Evolutionary conservation across 2,329 filamentous ascomycete genomes (phyloP), one percentile per base, ranked within the genome.

Genomic region (Apiospora rasikravindrae): DNA sequence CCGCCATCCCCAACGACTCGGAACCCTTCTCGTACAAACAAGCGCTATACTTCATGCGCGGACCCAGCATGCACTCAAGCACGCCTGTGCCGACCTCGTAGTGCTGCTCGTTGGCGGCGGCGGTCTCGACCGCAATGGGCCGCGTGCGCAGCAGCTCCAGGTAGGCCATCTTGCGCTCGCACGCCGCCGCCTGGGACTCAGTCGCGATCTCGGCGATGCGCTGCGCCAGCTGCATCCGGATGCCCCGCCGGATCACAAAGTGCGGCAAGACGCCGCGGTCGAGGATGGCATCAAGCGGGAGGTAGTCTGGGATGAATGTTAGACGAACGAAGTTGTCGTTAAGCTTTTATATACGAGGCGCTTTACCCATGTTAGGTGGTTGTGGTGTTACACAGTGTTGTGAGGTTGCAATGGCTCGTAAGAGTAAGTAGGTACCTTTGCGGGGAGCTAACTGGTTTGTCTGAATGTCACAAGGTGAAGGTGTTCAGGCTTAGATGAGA

Each of bases 31-130:
- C 87, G 79, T 93, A 93, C 77, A 92, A 82, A 78, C 89, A 92
- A 74, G 84, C 87, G n/a, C 88, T 91, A 80, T 93, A 94, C 85
- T 93, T 93, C 90, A 93, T 93, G 71, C 91, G 83, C 4, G 90
- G 89, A 0, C 92, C 92, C 16, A 94, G 82, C 79, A 87, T 90
- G 40, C 86, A 88, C 40, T 83, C 81, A 53, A 93, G 80, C 33
- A 93, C 88, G 4, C 89, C 89, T 0, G 91, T 92, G 51, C 89
- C 90, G 53, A 93, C 91, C 81, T 93, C 91, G 78, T 94, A 93
- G 81, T 93, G 91, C 84, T 93, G 91, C 76, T 88, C 83, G 79
- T 93, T 93, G 29, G 92, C 91, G 2, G 86, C 83, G 4, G 85
- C 86, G 0, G 91, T 92, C 79, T 92, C 89, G 75, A 93, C 87